Percentiles rank a stretch among this genome's conserved stretches.
phyloP scores from a whole-genome alignment of 331 rosid genomes.

The Ulmus americana region DNA sequence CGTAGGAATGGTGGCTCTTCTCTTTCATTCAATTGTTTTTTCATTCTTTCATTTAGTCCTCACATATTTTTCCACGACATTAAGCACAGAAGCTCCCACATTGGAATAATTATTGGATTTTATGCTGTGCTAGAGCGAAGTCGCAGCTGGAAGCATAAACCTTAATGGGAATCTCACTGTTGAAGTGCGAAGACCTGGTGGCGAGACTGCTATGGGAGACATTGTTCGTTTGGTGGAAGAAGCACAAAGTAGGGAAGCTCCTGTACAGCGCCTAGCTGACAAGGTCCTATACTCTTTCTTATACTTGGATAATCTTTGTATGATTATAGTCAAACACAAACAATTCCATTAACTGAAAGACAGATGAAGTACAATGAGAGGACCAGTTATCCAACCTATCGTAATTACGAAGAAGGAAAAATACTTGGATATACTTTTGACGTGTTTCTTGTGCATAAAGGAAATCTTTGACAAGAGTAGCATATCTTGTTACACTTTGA shows the following conservation, averaged over 20 bases:
- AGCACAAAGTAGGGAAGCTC: slow-evolving; percentile 94
- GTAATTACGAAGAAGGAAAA: too few relatives aligned
- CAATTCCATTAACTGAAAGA: too few relatives aligned
- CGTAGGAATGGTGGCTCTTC: not conserved
- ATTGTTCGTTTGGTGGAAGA: slow-evolving; percentile 93
- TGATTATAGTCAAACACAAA: too few relatives aligned
- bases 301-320: not conserved
- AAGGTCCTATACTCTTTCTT: slow-evolving; percentile 48
- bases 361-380: too few relatives aligned
- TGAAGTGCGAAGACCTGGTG: slow-evolving; percentile 87
- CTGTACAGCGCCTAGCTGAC: slow-evolving; percentile 92
- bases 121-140: slow-evolving; percentile 61
- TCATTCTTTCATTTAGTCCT: not conserved
- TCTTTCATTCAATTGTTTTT: not conserved
- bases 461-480: too few relatives aligned
- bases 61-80: not conserved
- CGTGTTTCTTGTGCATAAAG: too few relatives aligned
- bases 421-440: too few relatives aligned
- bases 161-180: slow-evolving; percentile 88
- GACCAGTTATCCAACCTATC: too few relatives aligned
- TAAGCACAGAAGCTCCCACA: slow-evolving; percentile 11
- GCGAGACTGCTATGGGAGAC: slow-evolving; percentile 81
- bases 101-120: slow-evolving; percentile 17
- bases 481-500: too few relatives aligned
- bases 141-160: slow-evolving; percentile 94